These are phyloP conservation scores for Xylaria sp. DNA, from an alignment of 495 filamentous ascomycete genomes.

Conservation along the genomic window DNA sequence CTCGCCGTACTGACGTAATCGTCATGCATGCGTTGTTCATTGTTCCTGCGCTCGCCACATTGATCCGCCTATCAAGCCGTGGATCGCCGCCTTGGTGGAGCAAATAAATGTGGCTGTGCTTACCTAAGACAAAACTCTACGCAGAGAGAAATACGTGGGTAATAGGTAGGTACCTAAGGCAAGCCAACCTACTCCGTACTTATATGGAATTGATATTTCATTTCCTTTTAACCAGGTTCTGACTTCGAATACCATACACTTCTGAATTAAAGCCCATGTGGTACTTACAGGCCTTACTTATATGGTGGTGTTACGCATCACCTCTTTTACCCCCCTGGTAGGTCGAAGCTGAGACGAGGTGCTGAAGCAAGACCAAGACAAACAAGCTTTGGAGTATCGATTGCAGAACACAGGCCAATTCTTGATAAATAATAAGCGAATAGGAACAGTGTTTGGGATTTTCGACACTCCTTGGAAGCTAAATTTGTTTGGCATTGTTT, in stretches of 20 bases:
- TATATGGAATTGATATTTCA: too few species aligned
- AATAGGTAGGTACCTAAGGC: too few species aligned
- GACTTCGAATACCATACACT: too few species aligned
- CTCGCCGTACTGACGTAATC: conserved; percentile 16
- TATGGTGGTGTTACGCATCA: not conserved
- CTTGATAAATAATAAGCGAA: not conserved
- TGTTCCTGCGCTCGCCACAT: conserved; percentile 18
- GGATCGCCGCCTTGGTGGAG: not conserved
- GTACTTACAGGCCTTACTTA: too few species aligned
- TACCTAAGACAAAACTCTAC: too few species aligned
- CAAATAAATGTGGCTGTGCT: conserved; percentile 16
- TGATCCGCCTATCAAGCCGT: too few species aligned
- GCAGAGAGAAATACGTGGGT: too few species aligned
- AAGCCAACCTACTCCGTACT: too few species aligned
- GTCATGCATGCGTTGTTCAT: not conserved
- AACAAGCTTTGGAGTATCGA: not conserved
- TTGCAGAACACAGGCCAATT: not conserved
- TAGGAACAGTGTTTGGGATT: not conserved
- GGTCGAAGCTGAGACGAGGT: too few species aligned
- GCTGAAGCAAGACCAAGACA: not conserved
- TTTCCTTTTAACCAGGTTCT: not conserved
- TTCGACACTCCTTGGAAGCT: not conserved
- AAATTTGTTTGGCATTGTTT: not conserved
- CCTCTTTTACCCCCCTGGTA: too few species aligned
- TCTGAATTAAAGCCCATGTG: too few species aligned